Conservation (phyloP, 805 yeast genomes). For the Candida yuanshanica region DNA sequence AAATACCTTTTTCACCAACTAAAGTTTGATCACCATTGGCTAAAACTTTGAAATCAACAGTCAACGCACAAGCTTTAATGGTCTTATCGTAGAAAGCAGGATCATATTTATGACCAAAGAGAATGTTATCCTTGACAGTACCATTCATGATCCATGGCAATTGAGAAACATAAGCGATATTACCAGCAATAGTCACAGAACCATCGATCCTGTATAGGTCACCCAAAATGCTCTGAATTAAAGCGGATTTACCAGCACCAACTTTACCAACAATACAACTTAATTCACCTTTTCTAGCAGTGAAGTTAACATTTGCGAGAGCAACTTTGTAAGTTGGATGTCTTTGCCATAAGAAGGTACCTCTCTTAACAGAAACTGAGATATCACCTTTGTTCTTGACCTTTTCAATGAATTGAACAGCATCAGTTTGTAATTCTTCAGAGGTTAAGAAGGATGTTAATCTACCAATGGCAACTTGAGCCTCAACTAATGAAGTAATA, state of each 20-base stretch:
- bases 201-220: slow-evolving; percentile 74
- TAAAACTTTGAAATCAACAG: slow-evolving; percentile 68
- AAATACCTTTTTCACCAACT: slow-evolving; percentile 97
- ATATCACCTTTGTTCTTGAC: slow-evolving; percentile 58
- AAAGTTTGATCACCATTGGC: slow-evolving; percentile 89
- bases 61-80: slow-evolving; percentile 81
- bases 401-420: slow-evolving; percentile 46
- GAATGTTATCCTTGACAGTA: slow-evolving; percentile 80
- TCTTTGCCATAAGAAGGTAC: slow-evolving; percentile 76
- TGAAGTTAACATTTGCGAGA: slow-evolving; percentile 53
- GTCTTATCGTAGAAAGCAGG: slow-evolving; percentile 76
- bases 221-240: slow-evolving; percentile 75
- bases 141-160: slow-evolving; percentile 98
- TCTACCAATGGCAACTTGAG: slow-evolving; percentile 77
- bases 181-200: slow-evolving; percentile 32
- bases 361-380: slow-evolving; percentile 55
- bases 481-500: slow-evolving; percentile 78
- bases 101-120: slow-evolving; percentile 85
- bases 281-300: slow-evolving; percentile 68
- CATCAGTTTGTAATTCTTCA: slow-evolving; percentile 79
- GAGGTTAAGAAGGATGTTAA: slow-evolving; percentile 65
- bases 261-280: slow-evolving; percentile 86
- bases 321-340: slow-evolving; percentile 66
- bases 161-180: slow-evolving; percentile 78
- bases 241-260: slow-evolving; percentile 85